Evolutionary conservation across 2,329 filamentous ascomycete genomes (phyloP).

Genomic region (Botrytis sinoallii): DNA sequence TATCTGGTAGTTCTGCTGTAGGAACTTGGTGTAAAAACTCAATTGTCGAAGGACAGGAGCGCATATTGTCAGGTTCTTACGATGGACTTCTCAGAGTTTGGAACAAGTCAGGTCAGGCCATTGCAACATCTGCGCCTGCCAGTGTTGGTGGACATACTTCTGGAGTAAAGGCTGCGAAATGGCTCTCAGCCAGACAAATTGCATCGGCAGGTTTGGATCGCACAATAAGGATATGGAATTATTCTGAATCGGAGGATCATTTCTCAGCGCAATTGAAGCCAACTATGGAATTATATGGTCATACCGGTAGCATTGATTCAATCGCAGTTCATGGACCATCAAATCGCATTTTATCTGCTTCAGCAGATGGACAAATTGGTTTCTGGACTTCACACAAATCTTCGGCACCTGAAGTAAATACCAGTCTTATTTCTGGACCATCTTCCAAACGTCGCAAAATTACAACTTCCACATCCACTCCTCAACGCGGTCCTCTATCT

Average conservation of each 20-base stretch:
- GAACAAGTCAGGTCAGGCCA: conserved; percentile 81
- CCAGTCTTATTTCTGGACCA: conserved; percentile 64
- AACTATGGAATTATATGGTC: conserved; percentile 78
- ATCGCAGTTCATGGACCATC: conserved; percentile 71
- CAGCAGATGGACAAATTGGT: conserved; percentile 78
- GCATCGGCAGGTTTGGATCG: conserved; percentile 82
- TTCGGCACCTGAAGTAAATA: conserved; percentile 70
- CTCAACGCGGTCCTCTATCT: conserved; percentile 73
- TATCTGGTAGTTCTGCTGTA: conserved; percentile 64
- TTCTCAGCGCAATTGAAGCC: conserved; percentile 60
- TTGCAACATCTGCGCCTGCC: conserved; percentile 69
- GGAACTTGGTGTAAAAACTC: conserved; percentile 53
- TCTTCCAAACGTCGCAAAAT: conserved; percentile 75
- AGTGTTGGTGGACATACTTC: conserved; percentile 70
- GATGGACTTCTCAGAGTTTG: conserved; percentile 87
- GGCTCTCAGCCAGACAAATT: conserved; percentile 73
- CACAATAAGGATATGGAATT: conserved; percentile 87
- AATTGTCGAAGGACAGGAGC: conserved; percentile 56
- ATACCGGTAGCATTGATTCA: conserved; percentile 70
- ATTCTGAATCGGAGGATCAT: conserved; percentile 62
- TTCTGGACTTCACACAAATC: conserved; percentile 82
- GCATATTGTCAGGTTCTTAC: conserved; percentile 89
- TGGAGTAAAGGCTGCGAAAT: conserved; percentile 78
- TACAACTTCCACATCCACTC: conserved; percentile 47
- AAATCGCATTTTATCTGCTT: conserved; percentile 79